These are phyloP conservation scores for Orbilia javanica DNA, from an alignment of 2,329 filamentous ascomycete species.

Conservation along the genomic window DNA sequence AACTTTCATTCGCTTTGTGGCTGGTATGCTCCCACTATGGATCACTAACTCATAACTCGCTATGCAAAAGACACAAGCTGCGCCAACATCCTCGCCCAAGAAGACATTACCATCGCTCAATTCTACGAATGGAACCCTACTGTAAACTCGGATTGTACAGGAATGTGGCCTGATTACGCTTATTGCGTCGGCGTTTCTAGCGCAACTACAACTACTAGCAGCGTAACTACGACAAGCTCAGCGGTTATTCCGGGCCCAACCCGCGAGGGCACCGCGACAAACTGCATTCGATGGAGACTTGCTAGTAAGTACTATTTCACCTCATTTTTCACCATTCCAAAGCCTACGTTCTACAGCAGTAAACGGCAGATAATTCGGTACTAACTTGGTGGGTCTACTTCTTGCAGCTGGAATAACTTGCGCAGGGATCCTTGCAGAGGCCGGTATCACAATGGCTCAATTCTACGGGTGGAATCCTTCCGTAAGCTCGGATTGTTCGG, in stretches of 20 bases:
- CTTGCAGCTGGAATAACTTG: conserved; percentile 43
- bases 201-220: conserved; percentile 31
- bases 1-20: background rate
- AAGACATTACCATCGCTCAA: conserved; percentile 37
- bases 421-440: conserved; percentile 42
- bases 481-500: conserved; percentile 58
- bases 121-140: conserved; percentile 48
- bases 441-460: conserved; percentile 59
- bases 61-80: conserved; percentile 36
- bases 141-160: conserved; percentile 35
- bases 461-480: conserved; percentile 59
- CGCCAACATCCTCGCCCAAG: conserved; percentile 28
- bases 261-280: conserved; percentile 32
- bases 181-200: conserved; percentile 42
- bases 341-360: background rate
- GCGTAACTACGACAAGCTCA: conserved; percentile 45
- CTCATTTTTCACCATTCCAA: background rate
- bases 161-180: conserved; percentile 48
- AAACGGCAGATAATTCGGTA: background rate
- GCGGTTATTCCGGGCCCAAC: conserved; percentile 38
- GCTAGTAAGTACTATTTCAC: conserved; percentile 27
- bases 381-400: conserved; percentile 14
- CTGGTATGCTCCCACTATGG: background rate
- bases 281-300: conserved; percentile 48
- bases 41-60: conserved; percentile 14